Conservation (phyloP, 352 stramenopile species). For the Phytophthora kernoviae region DNA sequence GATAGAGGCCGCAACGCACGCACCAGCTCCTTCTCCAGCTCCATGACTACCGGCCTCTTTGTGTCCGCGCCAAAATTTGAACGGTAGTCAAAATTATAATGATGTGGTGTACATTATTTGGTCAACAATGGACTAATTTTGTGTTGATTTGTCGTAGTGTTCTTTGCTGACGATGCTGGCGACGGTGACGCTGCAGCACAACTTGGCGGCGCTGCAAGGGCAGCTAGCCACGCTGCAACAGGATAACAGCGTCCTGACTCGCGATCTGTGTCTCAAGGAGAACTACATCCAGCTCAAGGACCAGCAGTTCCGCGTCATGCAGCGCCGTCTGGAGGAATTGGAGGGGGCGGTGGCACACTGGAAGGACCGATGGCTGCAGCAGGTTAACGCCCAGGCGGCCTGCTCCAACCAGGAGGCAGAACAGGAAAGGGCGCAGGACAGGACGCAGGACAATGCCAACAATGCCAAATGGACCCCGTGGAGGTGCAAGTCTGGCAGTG, state of each 20-base stretch:
- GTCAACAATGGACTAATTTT: too few species aligned
- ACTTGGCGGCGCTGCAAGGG: slow-evolving; percentile 60
- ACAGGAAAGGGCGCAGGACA: too few species aligned
- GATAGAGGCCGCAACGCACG: slow-evolving; percentile 61
- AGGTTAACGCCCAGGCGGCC: slow-evolving; percentile 32
- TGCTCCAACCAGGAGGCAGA: slow-evolving; percentile 8
- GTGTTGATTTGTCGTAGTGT: too few species aligned
- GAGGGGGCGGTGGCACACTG: slow-evolving; percentile 57
- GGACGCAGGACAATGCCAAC: slow-evolving; percentile 4
- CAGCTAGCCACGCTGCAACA: slow-evolving; percentile 65
- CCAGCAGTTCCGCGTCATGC: slow-evolving; percentile 77
- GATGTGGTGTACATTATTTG: too few species aligned
- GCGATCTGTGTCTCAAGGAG: slow-evolving; percentile 69
- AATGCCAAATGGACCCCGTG: slow-evolving; percentile 39
- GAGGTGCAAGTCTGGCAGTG: slow-evolving; percentile 31
- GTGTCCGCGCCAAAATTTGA: slow-evolving; percentile 1
- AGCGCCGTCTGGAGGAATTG: slow-evolving; percentile 69
- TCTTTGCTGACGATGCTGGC: slow-evolving; percentile 14
- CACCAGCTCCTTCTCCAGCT: slow-evolving; percentile 67
- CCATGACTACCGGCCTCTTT: too few species aligned
- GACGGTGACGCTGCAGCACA: slow-evolving; percentile 58
- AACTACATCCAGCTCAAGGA: slow-evolving; percentile 79
- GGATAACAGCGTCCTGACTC: slow-evolving; percentile 66
- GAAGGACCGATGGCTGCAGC: slow-evolving; percentile 74
- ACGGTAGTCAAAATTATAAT: too few species aligned